Evolutionary conservation across 2,329 filamentous ascomycete species (phyloP).

Genomic region (Ophiocordyceps camponoti-saundersi): DNA sequence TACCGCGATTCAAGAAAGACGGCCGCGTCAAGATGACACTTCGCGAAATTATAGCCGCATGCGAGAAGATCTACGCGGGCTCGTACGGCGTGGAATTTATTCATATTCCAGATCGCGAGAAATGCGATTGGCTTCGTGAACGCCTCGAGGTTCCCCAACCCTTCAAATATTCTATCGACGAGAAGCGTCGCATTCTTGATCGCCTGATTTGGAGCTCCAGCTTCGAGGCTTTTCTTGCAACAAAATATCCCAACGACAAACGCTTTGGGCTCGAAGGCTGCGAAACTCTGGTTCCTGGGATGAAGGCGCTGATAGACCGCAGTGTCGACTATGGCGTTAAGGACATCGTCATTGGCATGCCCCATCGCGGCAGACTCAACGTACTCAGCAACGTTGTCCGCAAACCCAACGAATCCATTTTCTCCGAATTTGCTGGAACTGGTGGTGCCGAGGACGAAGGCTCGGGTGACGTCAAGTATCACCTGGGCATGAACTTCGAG

Average conservation of each 20-base stretch:
- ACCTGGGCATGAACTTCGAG: constrained; percentile 99
- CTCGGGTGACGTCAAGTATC: constrained; percentile 98
- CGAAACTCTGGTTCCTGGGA: constrained; percentile 90
- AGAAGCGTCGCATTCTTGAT: constrained; percentile 95
- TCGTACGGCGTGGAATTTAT: constrained; percentile 98
- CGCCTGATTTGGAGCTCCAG: constrained; percentile 97
- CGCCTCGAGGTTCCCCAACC: constrained; percentile 85
- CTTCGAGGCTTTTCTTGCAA: constrained; percentile 88
- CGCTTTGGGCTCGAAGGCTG: constrained; percentile 96
- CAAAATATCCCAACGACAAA: constrained; percentile 99
- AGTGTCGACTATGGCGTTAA: constrained; percentile 98
- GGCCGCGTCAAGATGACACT: constrained; percentile 90
- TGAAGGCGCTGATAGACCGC: constrained; percentile 97
- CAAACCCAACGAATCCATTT: constrained; percentile 99
- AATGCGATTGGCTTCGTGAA: constrained; percentile 96
- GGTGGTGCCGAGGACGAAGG: constrained; percentile 83
- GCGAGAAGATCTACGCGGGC: constrained; percentile 91
- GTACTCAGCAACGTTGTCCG: constrained; percentile 96
- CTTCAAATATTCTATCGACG: constrained; percentile 94
- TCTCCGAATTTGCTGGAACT: constrained; percentile 90
- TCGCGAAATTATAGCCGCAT: constrained; percentile 80
- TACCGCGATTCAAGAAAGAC: constrained; percentile 83
- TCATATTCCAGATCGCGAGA: constrained; percentile 91
- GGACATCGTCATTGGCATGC: constrained; percentile 99
- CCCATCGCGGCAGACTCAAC: constrained; percentile 94